A percentile compares a stretch with the other conserved stretches of the same genome.
phyloP scores from a whole-genome alignment of 192 early-diverging fungal genomes.

The Coemansia umbellata region DNA sequence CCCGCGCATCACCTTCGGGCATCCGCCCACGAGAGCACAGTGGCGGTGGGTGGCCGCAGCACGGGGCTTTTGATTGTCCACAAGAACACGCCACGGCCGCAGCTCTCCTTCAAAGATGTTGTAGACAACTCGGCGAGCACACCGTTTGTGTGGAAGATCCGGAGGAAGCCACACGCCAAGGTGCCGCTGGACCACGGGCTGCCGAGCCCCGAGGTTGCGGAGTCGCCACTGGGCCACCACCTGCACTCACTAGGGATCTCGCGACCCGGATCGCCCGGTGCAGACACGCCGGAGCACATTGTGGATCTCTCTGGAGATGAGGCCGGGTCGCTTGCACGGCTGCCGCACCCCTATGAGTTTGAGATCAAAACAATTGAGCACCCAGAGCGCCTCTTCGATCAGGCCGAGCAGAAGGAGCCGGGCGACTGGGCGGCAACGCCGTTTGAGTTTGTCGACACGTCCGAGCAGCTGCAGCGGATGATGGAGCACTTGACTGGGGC shows the following conservation, averaged over 20 bases:
- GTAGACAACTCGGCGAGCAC: slow-evolving; percentile 78
- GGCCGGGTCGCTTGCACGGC: background rate
- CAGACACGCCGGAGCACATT: background rate
- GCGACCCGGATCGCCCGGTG: slow-evolving; percentile 8
- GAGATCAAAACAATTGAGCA: slow-evolving; percentile 82
- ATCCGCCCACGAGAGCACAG: slow-evolving; percentile 34
- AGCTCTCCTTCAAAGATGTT: slow-evolving; percentile 78
- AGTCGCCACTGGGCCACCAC: slow-evolving; percentile 26
- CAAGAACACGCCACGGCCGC: slow-evolving; percentile 76
- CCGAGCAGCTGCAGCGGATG: slow-evolving; percentile 61
- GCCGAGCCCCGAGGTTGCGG: slow-evolving; percentile 18
- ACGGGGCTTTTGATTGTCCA: slow-evolving; percentile 59
- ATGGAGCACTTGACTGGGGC: slow-evolving; percentile 57
- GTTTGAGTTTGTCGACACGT: slow-evolving; percentile 80
- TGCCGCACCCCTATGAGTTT: slow-evolving; percentile 87
- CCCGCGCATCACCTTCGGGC: slow-evolving; percentile 17
- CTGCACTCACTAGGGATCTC: slow-evolving; percentile 37
- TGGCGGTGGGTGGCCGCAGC: slow-evolving; percentile 15
- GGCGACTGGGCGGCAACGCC: slow-evolving; percentile 63
- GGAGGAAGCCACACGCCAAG: slow-evolving; percentile 74
- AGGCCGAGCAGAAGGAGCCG: slow-evolving; percentile 53
- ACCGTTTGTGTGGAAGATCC: slow-evolving; percentile 80
- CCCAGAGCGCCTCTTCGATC: slow-evolving; percentile 65
- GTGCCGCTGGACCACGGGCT: slow-evolving; percentile 68
- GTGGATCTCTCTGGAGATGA: slow-evolving; percentile 4